These are phyloP conservation scores for Apophysomyces ossiformis DNA, from an alignment of 371 early-diverging fungal genomes.

Conservation along the genomic window DNA sequence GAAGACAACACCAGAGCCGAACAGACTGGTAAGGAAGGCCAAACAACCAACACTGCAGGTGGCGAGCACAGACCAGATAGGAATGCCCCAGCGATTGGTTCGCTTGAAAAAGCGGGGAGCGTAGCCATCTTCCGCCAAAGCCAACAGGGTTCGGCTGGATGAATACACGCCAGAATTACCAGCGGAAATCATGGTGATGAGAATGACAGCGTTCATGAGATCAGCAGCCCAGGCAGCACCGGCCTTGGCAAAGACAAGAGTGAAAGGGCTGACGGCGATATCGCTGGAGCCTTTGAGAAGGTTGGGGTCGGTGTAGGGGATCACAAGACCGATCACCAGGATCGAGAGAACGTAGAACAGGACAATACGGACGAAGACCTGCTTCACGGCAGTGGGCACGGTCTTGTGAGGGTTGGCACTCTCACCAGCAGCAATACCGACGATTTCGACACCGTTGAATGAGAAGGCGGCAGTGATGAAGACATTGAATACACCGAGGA, in stretches of 20 bases:
- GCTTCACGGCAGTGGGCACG: slow-evolving; percentile 70
- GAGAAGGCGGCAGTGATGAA: slow-evolving; percentile 82
- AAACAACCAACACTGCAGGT: slow-evolving; percentile 61
- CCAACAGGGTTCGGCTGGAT: slow-evolving; percentile 68
- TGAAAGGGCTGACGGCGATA: slow-evolving; percentile 69
- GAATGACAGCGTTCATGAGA: slow-evolving; percentile 76
- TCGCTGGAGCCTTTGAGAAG: slow-evolving; percentile 51
- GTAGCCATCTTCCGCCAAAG: slow-evolving; percentile 67
- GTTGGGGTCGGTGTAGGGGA: slow-evolving; percentile 59
- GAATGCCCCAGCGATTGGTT: slow-evolving; percentile 63
- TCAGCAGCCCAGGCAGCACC: slow-evolving; percentile 69
- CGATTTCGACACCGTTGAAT: slow-evolving; percentile 79
- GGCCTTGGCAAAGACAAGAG: slow-evolving; percentile 66
- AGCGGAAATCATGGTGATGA: slow-evolving; percentile 70
- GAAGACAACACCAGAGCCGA: slow-evolving; percentile 67
- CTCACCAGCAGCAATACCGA: slow-evolving; percentile 77
- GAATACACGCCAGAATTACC: slow-evolving; percentile 78
- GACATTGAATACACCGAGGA: slow-evolving; percentile 63
- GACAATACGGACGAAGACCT: slow-evolving; percentile 76
- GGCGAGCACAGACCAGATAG: slow-evolving; percentile 54
- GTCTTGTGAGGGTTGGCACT: slow-evolving; percentile 68
- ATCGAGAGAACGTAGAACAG: slow-evolving; percentile 75
- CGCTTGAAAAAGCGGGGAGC: slow-evolving; percentile 63
- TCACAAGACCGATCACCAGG: slow-evolving; percentile 69
- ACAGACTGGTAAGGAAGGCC: slow-evolving; percentile 52